Evolutionary conservation across 164 flowering plant genomes (phyloP).

Genomic region (Pachysandra terminalis): DNA sequence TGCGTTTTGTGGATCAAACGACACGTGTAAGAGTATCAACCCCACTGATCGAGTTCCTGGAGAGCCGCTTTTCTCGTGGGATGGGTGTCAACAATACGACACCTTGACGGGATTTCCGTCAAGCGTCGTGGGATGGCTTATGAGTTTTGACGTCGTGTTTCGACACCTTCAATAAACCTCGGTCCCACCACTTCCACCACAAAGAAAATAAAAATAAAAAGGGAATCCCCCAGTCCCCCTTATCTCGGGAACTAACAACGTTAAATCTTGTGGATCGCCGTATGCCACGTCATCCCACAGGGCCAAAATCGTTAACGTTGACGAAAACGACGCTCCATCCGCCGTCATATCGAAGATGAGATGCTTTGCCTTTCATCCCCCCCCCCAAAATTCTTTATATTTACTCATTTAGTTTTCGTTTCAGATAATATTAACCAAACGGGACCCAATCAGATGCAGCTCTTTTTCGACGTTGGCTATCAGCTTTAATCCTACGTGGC

Average conservation of each 20-base stretch:
- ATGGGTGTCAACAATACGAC: constrained; percentile 18
- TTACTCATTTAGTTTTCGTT: not conserved
- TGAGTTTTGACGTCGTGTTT: too few relatives aligned
- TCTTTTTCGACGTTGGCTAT: constrained; percentile 6
- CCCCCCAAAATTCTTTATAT: too few relatives aligned
- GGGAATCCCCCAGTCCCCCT: too few relatives aligned
- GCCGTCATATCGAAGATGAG: too few relatives aligned
- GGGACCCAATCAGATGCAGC: constrained; percentile 23
- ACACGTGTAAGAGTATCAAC: not conserved
- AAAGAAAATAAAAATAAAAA: not conserved
- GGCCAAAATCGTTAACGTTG: constrained; percentile 13
- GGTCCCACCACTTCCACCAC: constrained; percentile 20
- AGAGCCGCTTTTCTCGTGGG: constrained; percentile 15
- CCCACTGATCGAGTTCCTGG: constrained; percentile 10
- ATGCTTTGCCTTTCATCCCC: too few relatives aligned
- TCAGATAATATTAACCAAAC: constrained; percentile 24
- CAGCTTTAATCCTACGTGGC: constrained; percentile 22
- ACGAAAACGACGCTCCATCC: constrained; percentile 8
- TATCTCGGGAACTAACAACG: constrained; percentile 31
- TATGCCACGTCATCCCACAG: constrained; percentile 17
- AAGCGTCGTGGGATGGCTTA: not conserved
- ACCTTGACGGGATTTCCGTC: constrained; percentile 14
- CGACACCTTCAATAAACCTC: constrained; percentile 2
- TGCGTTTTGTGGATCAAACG: too few relatives aligned
- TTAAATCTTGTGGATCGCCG: constrained; percentile 7